Conservation (phyloP, 2,329 filamentous ascomycete genomes). For the Exophiala mesophila region DNA sequence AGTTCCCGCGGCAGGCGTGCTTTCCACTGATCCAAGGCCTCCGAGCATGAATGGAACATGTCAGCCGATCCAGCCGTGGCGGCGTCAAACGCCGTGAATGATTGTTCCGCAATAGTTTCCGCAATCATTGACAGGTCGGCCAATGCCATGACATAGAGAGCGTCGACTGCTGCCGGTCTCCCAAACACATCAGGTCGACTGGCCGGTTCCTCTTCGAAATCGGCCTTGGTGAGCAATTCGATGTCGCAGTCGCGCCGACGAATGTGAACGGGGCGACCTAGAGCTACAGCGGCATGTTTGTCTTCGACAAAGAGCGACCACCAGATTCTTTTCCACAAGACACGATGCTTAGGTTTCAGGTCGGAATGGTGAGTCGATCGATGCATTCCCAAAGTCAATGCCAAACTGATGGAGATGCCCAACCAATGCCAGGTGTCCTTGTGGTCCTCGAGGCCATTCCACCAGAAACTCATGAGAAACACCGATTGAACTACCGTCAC, state of each 20-base stretch:
- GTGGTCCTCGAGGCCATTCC: constrained; percentile 22
- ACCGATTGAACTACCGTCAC: constrained; percentile 22
- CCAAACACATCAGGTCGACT: constrained; percentile 14
- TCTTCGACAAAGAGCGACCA: constrained; percentile 24
- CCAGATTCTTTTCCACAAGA: constrained; percentile 26
- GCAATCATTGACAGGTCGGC: constrained; percentile 18
- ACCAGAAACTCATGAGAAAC: constrained; percentile 26
- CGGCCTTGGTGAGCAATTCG: constrained; percentile 23
- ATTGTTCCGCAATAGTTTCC: constrained; percentile 16
- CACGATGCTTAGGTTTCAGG: constrained; percentile 18
- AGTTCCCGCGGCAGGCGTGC: constrained; percentile 12
- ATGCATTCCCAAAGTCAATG: constrained; percentile 20
- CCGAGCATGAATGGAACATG: constrained; percentile 19
- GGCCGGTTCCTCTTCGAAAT: constrained; percentile 23
- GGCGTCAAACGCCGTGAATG: constrained; percentile 19
- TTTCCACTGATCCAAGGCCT: constrained; percentile 17
- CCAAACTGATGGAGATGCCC: constrained; percentile 23
- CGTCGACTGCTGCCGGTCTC: constrained; percentile 11
- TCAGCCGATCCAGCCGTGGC: constrained; percentile 12
- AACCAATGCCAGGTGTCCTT: constrained; percentile 38
- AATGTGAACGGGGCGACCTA: constrained; percentile 28
- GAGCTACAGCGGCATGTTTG: constrained; percentile 16
- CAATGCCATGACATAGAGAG: constrained; percentile 18
- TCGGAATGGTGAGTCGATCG: constrained; percentile 17
- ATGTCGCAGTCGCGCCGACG: constrained; percentile 28